Percentiles rank a stretch among this genome's conserved stretches.
phyloP scores from a whole-genome alignment of 441 rosid species.

The Pelargonium fulgidum region DNA sequence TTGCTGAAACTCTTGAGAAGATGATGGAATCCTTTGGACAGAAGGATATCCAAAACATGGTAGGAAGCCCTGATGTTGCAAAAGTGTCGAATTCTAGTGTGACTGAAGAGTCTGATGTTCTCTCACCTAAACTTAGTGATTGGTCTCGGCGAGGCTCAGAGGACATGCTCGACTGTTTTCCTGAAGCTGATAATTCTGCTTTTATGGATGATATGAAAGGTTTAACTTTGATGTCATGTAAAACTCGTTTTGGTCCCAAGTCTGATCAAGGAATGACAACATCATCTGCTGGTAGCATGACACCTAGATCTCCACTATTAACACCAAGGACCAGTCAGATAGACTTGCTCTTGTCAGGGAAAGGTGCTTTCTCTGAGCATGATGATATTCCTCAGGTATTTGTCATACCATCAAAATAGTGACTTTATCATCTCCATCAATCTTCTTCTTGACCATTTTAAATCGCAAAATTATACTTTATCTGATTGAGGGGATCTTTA shows the following conservation, averaged over 20 bases:
- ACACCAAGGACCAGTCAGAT: slow-evolving; percentile 88
- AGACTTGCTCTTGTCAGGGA: slow-evolving; percentile 79
- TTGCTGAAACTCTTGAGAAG: slow-evolving; percentile 88
- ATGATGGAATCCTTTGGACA: slow-evolving; percentile 64
- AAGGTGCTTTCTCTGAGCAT: slow-evolving; percentile 68
- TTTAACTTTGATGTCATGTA: slow-evolving; percentile 85
- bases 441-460: background rate
- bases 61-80: slow-evolving; percentile 77
- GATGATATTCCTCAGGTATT: slow-evolving; percentile 84
- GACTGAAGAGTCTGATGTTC: slow-evolving; percentile 77
- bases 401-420: slow-evolving; percentile 2
- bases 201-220: slow-evolving; percentile 88
- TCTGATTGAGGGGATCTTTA: background rate
- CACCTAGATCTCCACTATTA: slow-evolving; percentile 88
- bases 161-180: slow-evolving; percentile 96
- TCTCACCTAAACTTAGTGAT: slow-evolving; percentile 92
- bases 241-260: slow-evolving; percentile 87
- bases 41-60: slow-evolving; percentile 60
- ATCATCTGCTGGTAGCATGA: slow-evolving; percentile 98
- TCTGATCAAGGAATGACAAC: slow-evolving; percentile 96
- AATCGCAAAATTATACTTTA: background rate
- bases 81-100: slow-evolving; percentile 84
- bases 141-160: slow-evolving; percentile 94
- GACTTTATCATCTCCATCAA: background rate
- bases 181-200: slow-evolving; percentile 68